phyloP scores from a whole-genome alignment of 2,329 filamentous ascomycete genomes.

The Phoma sp. region DNA sequence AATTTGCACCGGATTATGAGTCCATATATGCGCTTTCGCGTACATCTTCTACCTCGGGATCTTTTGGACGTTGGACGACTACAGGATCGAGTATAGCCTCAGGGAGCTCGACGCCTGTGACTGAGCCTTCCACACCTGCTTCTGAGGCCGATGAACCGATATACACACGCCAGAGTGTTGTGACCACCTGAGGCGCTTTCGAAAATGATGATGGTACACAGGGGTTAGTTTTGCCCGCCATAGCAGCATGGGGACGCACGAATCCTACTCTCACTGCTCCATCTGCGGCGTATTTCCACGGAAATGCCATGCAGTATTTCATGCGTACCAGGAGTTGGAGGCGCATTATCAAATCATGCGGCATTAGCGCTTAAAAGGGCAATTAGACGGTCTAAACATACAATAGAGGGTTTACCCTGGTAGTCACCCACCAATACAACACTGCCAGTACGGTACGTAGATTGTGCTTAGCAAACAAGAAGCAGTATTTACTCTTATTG shows the following conservation, averaged over 20 bases:
- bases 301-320: too few species aligned
- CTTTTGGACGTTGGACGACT: constrained; percentile 16
- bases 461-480: not conserved
- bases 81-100: constrained; percentile 23
- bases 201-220: not conserved
- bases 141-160: constrained; percentile 19
- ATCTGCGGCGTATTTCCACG: too few species aligned
- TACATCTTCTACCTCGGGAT: constrained; percentile 21
- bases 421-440: not conserved
- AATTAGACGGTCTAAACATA: not conserved
- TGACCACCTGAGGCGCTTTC: not conserved
- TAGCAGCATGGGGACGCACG: too few species aligned
- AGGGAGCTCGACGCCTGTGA: constrained; percentile 11
- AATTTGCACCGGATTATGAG: constrained; percentile 45
- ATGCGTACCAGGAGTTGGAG: too few species aligned
- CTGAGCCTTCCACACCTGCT: constrained; percentile 18
- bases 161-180: not conserved
- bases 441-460: not conserved
- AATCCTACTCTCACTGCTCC: too few species aligned
- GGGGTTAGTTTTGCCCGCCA: too few species aligned
- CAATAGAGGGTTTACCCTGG: not conserved
- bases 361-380: not conserved
- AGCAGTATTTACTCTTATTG: too few species aligned
- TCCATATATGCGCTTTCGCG: constrained; percentile 32
- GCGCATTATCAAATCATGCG: too few species aligned